phyloP scores from a whole-genome alignment of 768 basidiomycete genomes.

The Pleurotus eryngii region DNA sequence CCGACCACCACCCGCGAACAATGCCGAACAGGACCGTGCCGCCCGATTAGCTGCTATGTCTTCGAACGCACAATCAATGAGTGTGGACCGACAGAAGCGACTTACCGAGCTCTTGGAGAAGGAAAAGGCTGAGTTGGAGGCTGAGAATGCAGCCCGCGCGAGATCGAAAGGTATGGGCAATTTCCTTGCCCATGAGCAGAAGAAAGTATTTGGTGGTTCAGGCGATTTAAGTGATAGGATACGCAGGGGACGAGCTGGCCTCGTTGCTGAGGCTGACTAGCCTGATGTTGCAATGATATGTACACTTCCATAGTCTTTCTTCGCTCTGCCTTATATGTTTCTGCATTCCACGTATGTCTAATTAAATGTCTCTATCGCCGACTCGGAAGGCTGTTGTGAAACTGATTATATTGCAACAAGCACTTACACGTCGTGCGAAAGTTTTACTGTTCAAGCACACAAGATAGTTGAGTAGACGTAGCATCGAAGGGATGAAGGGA shows the following conservation, averaged over 20 bases:
- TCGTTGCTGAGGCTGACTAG: slow-evolving; percentile 53
- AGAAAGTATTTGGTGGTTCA: slow-evolving; percentile 75
- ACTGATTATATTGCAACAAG: no score
- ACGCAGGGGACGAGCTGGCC: slow-evolving; percentile 62
- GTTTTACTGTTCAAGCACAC: no score
- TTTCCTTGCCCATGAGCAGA: slow-evolving; percentile 82
- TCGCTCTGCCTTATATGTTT: background rate
- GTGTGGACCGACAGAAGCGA: slow-evolving; percentile 67
- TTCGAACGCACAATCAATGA: slow-evolving; percentile 63
- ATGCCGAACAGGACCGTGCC: slow-evolving; percentile 54
- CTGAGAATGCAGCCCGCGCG: slow-evolving; percentile 61
- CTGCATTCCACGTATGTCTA: no score
- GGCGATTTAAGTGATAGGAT: slow-evolving; percentile 82
- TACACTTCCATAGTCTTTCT: background rate
- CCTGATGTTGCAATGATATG: background rate
- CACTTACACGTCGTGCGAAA: no score
- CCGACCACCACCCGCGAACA: slow-evolving; percentile 13
- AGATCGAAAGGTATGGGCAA: slow-evolving; percentile 77
- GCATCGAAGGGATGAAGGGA: no score
- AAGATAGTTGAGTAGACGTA: no score
- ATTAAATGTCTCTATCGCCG: no score
- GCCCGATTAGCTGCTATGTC: slow-evolving; percentile 92
- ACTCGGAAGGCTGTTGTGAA: no score
- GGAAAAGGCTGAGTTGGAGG: slow-evolving; percentile 76
- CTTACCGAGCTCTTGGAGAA: slow-evolving; percentile 65